Evolutionary conservation across 257 asterid genomes (phyloP), one percentile per base, ranked within the genome.

Genomic region (Phtheirospermum japonicum): DNA sequence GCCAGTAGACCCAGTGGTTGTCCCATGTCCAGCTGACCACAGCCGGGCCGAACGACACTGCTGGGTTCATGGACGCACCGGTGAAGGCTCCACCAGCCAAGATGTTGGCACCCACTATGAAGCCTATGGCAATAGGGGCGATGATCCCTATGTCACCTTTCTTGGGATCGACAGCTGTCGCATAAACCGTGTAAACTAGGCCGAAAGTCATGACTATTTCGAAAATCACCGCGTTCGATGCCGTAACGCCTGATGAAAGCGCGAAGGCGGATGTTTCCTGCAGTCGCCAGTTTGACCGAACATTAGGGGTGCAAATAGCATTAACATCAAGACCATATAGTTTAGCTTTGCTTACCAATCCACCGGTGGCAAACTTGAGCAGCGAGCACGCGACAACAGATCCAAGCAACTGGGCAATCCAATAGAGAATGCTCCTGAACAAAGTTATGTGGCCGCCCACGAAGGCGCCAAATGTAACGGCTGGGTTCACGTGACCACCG

Each of bases 61-160:
- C 96, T 0, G 95, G 96, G 84, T 88, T 88, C 96, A 88, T 88
- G 9, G 96, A 88, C 18, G 89, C 96, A 2, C 96, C 96, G 10
- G 73, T 80, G 7, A 88, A 88, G 0, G 95, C 95, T 0, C 96
- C 96, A 17, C 95, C 96, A 0, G 89, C 96, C 69, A 88, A 70
- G 71, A 88, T 88, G 77, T 88, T 88, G 53, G 96, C 96, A 7
- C 95, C 96, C 6, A 88, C 96, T 6, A 88, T 88, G 77, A 88
- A 80, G 23, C 96, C 95, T 19, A 88, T 88, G 51, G 95, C 96
- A 20, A 88, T 71, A 9, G 96, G 96, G 0, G 96, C 96, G 48
- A 88, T 80, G 71, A 71, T 78, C 18, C 96, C 96, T 8, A 88
- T 46, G 48, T 85, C 78, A 0, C 96, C 95, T 67, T 77, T 88